These are phyloP conservation scores for Jatropha multifida DNA, from an alignment of 441 rosid species.

Conservation along the genomic window DNA sequence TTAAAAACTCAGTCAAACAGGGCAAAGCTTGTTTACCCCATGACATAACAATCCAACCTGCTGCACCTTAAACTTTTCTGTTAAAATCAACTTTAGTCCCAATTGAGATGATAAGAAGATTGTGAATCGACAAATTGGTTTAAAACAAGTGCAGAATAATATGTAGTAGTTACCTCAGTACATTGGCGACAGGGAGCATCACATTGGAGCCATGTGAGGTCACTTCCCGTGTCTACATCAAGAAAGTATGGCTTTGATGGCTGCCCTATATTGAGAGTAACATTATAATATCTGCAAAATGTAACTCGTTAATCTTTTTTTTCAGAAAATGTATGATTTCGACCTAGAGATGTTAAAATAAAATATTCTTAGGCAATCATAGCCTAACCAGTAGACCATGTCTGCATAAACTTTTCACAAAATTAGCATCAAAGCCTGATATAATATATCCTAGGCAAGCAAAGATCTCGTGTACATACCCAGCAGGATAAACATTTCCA, in stretches of 20 bases:
- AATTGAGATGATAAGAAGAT: too few relatives aligned
- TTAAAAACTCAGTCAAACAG: too few relatives aligned
- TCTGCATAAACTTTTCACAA: neutral
- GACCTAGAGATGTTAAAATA: neutral
- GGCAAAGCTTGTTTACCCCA: too few relatives aligned
- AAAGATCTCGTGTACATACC: slow-evolving; percentile 35
- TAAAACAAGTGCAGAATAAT: neutral
- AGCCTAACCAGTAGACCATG: neutral
- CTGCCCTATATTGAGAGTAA: slow-evolving; percentile 65
- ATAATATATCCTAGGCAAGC: too few relatives aligned
- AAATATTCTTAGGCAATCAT: neutral
- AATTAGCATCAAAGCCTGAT: neutral
- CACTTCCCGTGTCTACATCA: slow-evolving; percentile 91
- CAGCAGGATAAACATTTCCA: slow-evolving; percentile 76
- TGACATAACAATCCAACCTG: too few relatives aligned
- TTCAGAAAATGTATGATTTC: neutral
- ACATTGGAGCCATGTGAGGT: slow-evolving; percentile 97
- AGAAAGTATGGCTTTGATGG: slow-evolving; percentile 84
- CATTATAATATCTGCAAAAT: slow-evolving; percentile 62
- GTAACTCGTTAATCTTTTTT: neutral
- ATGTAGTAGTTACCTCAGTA: slow-evolving; percentile 43
- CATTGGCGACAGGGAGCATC: slow-evolving; percentile 68
- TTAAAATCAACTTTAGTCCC: too few relatives aligned
- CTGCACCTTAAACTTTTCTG: too few relatives aligned
- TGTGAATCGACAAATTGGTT: neutral